A percentile compares a stretch with the other conserved stretches of the same genome.
Evolutionary conservation across 352 stramenopile species (phyloP).

Genomic region (Pythium folliculosum): DNA sequence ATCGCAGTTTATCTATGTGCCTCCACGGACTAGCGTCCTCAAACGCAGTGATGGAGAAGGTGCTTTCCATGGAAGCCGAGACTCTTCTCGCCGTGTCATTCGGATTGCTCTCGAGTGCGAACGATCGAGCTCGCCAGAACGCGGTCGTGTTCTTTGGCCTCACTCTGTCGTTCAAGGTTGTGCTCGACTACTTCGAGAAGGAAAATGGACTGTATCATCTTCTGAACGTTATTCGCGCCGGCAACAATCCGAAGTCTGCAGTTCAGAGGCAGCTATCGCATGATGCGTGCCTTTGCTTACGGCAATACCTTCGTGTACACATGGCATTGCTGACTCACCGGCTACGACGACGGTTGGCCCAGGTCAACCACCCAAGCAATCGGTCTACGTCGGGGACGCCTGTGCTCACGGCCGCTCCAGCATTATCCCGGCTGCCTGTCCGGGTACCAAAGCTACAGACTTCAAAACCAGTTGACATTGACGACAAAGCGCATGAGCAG

Average conservation of each 20-base stretch:
- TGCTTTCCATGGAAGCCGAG: conserved; percentile 56
- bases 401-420: conserved; percentile 54
- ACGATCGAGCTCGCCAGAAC: conserved; percentile 81
- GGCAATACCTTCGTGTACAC: conserved; percentile 84
- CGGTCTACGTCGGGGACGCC: conserved; percentile 35
- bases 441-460: conserved; percentile 71
- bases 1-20: conserved; percentile 85
- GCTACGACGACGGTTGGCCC: conserved; percentile 60
- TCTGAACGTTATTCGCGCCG: conserved; percentile 83
- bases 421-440: conserved; percentile 57
- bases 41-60: conserved; percentile 74
- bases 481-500: conserved; percentile 84
- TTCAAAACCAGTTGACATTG: conserved; percentile 79
- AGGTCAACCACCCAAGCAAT: conserved; percentile 63
- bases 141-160: conserved; percentile 85
- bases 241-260: conserved; percentile 73
- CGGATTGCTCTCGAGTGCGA: conserved; percentile 65
- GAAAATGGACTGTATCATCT: conserved; percentile 83
- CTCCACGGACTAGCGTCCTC: conserved; percentile 83
- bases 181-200: conserved; percentile 85
- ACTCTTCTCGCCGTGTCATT: conserved; percentile 67
- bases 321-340: conserved; percentile 73
- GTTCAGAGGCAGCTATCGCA: conserved; percentile 81
- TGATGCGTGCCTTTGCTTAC: conserved; percentile 80
- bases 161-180: conserved; percentile 75